Evolutionary conservation across 441 rosid genomes (phyloP), one percentile per base, ranked within the genome.

Genomic region (Adansonia madagascariensis): DNA sequence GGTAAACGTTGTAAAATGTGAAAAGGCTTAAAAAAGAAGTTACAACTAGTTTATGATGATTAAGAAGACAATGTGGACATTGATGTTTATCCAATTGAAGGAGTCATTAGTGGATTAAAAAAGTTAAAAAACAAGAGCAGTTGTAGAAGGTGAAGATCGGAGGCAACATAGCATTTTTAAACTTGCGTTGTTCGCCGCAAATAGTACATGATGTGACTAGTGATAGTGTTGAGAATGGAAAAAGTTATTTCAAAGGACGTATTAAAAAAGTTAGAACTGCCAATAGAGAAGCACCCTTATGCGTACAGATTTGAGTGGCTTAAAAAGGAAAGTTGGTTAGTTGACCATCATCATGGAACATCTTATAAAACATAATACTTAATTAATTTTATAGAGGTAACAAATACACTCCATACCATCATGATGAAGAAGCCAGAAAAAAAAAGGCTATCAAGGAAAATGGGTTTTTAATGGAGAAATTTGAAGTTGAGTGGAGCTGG

Each of bases 261-360:
- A 31, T 24, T 11, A 15, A 61, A 61, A 41, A 61, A 61, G 66
- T 61, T 31, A 27, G 66, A 61, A 14, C 66, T 12, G 3, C 43
- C 31, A 27, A 27, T 61, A 27, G 66, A 61, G 44, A 62, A 62
- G 67, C 3, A 62, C 10, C 67, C 67, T 62, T 62, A 31, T 14
- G 67, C 67, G 15, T 62, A 31, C 66, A 62, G 4, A 31, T 62
- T 31, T 62, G 67, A 62, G 18, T 31, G 35, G 18, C 67, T 31
- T 62, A 63, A 35, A 59, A 63, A 63, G 46, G 46, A 14, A 31
- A 63, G 68, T 63, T 10, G 39, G 68, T 63, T 11, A 67, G 72
- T 46, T 46, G 41, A 46, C 39, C 35, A 55, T 55, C 6, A 52
- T n/a, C 17, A n/a, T 55, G 17, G 20, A 46, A 46, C 50, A 55